Evolutionary conservation across 352 stramenopile species (phyloP), one percentile per base, ranked within the genome.

Genomic region (Phytophthora brassicae): DNA sequence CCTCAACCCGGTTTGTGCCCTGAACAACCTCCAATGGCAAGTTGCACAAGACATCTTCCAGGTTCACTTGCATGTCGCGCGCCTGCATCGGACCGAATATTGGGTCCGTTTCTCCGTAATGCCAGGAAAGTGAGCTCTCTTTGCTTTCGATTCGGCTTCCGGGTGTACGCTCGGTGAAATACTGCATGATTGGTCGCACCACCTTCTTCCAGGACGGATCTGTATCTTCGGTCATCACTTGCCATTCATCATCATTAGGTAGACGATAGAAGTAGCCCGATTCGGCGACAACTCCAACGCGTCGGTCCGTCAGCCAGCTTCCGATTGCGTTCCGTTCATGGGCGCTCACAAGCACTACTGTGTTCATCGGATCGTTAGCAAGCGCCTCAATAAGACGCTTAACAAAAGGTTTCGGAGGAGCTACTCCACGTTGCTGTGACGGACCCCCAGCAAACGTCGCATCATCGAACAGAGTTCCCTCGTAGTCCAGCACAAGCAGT

Each of bases 21-120:
- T 93, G 86, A 16, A 93, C 53, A 43, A 93, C 86, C 57, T 93
- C 86, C 36, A 95, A 67, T 14, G 86, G 86, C 49, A 95, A 39
- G 43, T 90, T 91, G 35, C 80, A 89, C 46, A 95, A 50, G n/a
- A 90, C 81, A 56, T 95, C 86, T 70, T 95, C 86, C 55, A 95
- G 64, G 50, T 95, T 87, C 16, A 95, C 84, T 60, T 93, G 86
- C 86, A 95, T 95, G 53, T 95, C 86, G 17, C 86, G 85, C 2
- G 84, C 86, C 55, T 95, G 86, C 86, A 90, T 92, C 7, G 81
- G 75, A 0, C 83, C 83, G 69, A 90, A 89, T 49, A 87, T 87
- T 12, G 80, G 74, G 51, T 93, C 84, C 6, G 82, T 87, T 24
- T 90, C 80, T 8, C 79, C 79, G 64, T 90, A 88, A 48, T 86